phyloP scores from a whole-genome alignment of 2,329 filamentous ascomycete species.

The Epichloe hybrida region DNA sequence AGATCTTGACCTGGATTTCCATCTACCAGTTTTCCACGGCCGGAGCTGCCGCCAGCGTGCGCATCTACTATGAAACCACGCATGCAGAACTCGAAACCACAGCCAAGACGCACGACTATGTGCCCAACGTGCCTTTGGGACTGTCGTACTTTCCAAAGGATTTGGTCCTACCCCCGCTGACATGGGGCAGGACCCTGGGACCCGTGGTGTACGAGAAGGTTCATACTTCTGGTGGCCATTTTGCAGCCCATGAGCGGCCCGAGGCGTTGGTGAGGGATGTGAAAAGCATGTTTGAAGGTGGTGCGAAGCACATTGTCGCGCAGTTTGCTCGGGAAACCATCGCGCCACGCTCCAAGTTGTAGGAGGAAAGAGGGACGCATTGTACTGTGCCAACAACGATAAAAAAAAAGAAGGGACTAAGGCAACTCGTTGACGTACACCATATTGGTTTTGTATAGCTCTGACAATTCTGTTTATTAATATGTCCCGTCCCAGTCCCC shows the following conservation, averaged over 20 bases:
- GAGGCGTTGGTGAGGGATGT: slow-evolving; percentile 39
- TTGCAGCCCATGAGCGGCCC: slow-evolving; percentile 46
- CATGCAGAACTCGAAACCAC: slow-evolving; percentile 22
- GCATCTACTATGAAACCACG: slow-evolving; percentile 59
- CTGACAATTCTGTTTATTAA: no score
- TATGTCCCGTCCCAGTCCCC: no score
- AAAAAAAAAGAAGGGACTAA: no score
- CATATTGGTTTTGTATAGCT: no score
- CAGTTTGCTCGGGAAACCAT: not conserved
- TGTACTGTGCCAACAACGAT: not conserved
- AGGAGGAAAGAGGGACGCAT: not conserved
- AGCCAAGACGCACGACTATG: slow-evolving; percentile 12
- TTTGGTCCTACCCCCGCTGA: slow-evolving; percentile 37
- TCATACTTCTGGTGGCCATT: slow-evolving; percentile 43
- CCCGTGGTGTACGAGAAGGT: slow-evolving; percentile 42
- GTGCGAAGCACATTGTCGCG: slow-evolving; percentile 1
- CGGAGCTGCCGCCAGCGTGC: slow-evolving; percentile 50
- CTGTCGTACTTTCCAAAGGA: slow-evolving; percentile 46
- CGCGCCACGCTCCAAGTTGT: not conserved
- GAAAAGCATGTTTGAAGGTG: slow-evolving; percentile 37
- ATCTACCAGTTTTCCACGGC: slow-evolving; percentile 60
- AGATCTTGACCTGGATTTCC: slow-evolving; percentile 61
- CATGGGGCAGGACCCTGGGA: slow-evolving; percentile 46
- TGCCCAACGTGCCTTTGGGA: slow-evolving; percentile 27
- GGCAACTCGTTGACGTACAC: no score